Base-by-base conservation (phyloP, 371 early-diverging fungal species). In the Rhizomucor pusillus region DNA sequence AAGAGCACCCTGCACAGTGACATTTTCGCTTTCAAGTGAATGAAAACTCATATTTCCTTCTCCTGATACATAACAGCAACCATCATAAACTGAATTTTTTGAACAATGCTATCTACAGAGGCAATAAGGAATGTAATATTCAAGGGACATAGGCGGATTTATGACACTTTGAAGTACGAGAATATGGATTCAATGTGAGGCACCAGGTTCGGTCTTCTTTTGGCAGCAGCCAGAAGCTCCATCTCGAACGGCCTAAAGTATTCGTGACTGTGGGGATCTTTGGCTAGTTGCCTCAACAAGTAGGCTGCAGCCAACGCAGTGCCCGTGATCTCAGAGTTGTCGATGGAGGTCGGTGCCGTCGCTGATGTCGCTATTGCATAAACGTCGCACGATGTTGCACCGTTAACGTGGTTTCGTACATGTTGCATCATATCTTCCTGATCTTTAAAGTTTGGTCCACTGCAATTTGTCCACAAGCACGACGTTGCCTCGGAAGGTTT, bases 221-320 rank as follows among this genome's bases (percentile, higher is more conserved):
- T 63, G 20, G 68, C 69, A 12, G 73, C 36, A 11, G 48, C 22
- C 5, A 62, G 59, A 40, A 87, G 54, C 22, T 75, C 73, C 36
- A 59, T 69, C 61, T 88, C 87, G 50, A 76, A 86, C 14, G 87
- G 78, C 64, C 74, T 60, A 65, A 88, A 88, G 50, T 81, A 63
- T 20, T 68, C 65, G 11, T 76, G 71, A 54, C 79, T 78, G 35
- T 66, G 66, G 14, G 76, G 75, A 43, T 79, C 69, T 43, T 84
- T 70, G 20, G 88, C 84, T 5, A 91, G 64, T 54, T 88, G 87
- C 34, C 85, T 61, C 37, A 91, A 63, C 14, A 89, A 67, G 57
- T 86, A 69, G 18, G 85, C 69, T 4, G 88, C 82, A 1, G 85
- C 85, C 49, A 91, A 63, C 0, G 89, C 86, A 50, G 86, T 81